Evolutionary conservation across 768 basidiomycete genomes (phyloP).

Genomic region (Boletales sp.): DNA sequence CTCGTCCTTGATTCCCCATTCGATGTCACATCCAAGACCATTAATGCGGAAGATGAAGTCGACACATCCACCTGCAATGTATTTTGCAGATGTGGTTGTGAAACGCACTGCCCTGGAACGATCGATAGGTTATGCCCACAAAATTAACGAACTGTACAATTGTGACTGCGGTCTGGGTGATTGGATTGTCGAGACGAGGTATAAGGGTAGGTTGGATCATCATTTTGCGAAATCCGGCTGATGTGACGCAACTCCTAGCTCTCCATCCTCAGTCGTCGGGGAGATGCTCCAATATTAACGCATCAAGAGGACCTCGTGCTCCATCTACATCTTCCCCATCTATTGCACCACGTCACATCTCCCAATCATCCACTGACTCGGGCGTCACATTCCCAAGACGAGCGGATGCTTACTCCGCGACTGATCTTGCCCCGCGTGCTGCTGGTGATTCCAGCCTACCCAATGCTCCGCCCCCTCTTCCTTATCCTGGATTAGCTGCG

Average conservation of each 20-base stretch:
- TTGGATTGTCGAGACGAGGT: conserved; percentile 63
- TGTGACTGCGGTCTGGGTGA: conserved; percentile 74
- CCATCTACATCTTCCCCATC: conserved; percentile 42
- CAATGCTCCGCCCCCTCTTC: conserved; percentile 58
- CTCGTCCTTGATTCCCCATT: conserved; percentile 33
- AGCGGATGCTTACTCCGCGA: conserved; percentile 74
- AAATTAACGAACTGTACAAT: conserved; percentile 77
- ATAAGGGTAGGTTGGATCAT: conserved; percentile 43
- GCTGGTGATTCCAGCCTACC: conserved; percentile 49
- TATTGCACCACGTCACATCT: conserved; percentile 62
- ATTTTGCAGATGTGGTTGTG: conserved; percentile 58
- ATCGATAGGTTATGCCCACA: conserved; percentile 68
- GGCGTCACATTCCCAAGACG: conserved; percentile 78
- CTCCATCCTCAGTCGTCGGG: conserved; percentile 19
- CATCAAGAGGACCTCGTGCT: conserved; percentile 18
- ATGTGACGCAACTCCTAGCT: conserved; percentile 8
- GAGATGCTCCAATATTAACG: conserved; percentile 27
- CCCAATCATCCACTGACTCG: conserved; percentile 67
- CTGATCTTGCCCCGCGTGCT: conserved; percentile 57
- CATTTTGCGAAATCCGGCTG: conserved; percentile 1
- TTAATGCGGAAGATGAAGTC: conserved; percentile 33
- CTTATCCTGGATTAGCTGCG: conserved; percentile 68
- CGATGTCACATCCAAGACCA: conserved; percentile 18
- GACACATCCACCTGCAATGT: conserved; percentile 63
- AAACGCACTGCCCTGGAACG: conserved; percentile 62